Evolutionary conservation across 2,329 filamentous ascomycete species (phyloP).

Genomic region (Aspergillus candidus): DNA sequence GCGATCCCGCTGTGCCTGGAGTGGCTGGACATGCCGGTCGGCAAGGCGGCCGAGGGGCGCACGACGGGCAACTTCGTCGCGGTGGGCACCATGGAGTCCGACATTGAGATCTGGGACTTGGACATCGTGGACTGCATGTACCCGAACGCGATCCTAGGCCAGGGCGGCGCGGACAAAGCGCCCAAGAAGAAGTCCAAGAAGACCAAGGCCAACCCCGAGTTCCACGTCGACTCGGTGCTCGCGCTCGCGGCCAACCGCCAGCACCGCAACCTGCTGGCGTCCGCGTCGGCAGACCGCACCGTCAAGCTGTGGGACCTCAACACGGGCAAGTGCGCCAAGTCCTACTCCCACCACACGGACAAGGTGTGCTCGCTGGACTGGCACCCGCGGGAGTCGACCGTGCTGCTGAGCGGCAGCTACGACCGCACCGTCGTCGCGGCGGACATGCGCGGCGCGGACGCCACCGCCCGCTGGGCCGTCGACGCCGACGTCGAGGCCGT

Average conservation of each 20-base stretch:
- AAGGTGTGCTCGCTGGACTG: constrained; percentile 96
- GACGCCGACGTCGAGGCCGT: constrained; percentile 93
- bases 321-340: constrained; percentile 88
- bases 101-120: constrained; percentile 97
- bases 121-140: constrained; percentile 98
- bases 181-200: constrained; percentile 91
- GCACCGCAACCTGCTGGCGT: constrained; percentile 90
- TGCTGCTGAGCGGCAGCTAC: constrained; percentile 88
- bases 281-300: constrained; percentile 91
- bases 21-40: constrained; percentile 90
- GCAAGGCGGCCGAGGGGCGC: constrained; percentile 60
- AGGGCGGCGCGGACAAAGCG: constrained; percentile 56
- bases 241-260: constrained; percentile 86
- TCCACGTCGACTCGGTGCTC: constrained; percentile 90
- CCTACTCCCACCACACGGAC: constrained; percentile 91
- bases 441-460: constrained; percentile 89
- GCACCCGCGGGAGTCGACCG: constrained; percentile 81
- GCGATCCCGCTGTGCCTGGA: constrained; percentile 93
- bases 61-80: constrained; percentile 84
- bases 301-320: constrained; percentile 97
- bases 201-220: constrained; percentile 79
- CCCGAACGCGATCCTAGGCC: constrained; percentile 89
- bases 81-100: constrained; percentile 93
- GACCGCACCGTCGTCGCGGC: constrained; percentile 90
- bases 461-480: constrained; percentile 81